phyloP scores from a whole-genome alignment of 495 filamentous ascomycete species.

The Massariosphaeria phaeospora region DNA sequence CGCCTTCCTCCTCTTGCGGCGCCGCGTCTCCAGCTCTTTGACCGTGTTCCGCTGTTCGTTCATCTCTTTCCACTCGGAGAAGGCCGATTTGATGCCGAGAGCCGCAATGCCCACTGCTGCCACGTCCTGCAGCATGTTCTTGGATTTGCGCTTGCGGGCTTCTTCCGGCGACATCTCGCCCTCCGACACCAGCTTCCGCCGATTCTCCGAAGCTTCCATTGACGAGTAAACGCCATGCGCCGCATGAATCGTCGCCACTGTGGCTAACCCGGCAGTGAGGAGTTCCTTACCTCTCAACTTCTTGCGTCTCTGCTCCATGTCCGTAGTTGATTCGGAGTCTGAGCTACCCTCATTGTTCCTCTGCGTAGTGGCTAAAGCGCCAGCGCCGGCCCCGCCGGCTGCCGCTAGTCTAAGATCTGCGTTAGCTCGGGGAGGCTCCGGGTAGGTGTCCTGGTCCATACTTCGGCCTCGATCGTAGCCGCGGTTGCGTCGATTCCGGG shows the following conservation, averaged over 20 bases:
- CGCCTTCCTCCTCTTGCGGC: slow-evolving; percentile 33
- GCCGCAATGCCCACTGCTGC: slow-evolving; percentile 79
- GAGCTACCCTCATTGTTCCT: slow-evolving; percentile 50
- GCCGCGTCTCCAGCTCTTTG: slow-evolving; percentile 50
- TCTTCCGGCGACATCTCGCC: slow-evolving; percentile 70
- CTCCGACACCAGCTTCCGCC: slow-evolving; percentile 64
- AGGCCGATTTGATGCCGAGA: slow-evolving; percentile 77
- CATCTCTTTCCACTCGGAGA: slow-evolving; percentile 68
- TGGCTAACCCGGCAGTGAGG: slow-evolving; percentile 75
- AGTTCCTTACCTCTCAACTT: slow-evolving; percentile 82
- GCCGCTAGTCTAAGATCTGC: slow-evolving; percentile 21
- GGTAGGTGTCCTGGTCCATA: slow-evolving; percentile 27
- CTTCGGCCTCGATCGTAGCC: slow-evolving; percentile 22
- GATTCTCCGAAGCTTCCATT: slow-evolving; percentile 66
- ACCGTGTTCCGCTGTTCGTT: slow-evolving; percentile 55
- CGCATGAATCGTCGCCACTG: slow-evolving; percentile 84
- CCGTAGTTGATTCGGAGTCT: slow-evolving; percentile 67
- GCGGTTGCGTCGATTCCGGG: slow-evolving; percentile 34
- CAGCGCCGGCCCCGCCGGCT: slow-evolving; percentile 13
- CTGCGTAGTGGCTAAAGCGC: slow-evolving; percentile 25
- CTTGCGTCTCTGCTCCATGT: slow-evolving; percentile 67
- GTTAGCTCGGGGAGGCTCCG: slow-evolving; percentile 25
- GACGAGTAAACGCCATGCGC: slow-evolving; percentile 72
- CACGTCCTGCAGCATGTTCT: slow-evolving; percentile 67
- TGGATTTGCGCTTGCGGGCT: slow-evolving; percentile 68